Base-by-base conservation (phyloP, 306 rosid species). In the Mucuna pruriens region DNA sequence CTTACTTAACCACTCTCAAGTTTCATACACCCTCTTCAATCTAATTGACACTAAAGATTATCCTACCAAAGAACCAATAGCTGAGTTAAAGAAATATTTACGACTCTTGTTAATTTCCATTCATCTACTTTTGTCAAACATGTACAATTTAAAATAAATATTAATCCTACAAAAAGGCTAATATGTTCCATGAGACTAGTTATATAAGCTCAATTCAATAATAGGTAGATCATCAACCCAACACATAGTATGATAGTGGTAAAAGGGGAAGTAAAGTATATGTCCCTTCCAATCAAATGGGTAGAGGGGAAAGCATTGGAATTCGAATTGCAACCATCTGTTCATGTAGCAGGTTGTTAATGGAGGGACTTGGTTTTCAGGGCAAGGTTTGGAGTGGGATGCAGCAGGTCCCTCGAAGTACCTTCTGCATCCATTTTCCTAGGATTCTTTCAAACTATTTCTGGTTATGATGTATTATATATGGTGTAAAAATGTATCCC, bases 21-120 rank as follows among this genome's bases (percentile, higher is more conserved):
- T 57, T 79, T 44, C 51, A 40, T 19, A 69, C 48, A 78, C 10
- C 13, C 55, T 78, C 60, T 54, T 55, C 76, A n/a, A 54, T 40
- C 34, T 55, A 39, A 68, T 40, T 6, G 66, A 19, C 57, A 39
- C 2, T 23, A 19, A 0, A 9, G 38, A 23, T 23, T 9, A 58
- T 57, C 39, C 55, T 15, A 7, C 39, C 69, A 15, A 17, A 38
- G 22, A 36, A 7, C 9, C 16, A 57, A 54, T 17, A 34, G 62
- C 17, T 34, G 3, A 0, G 20, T 34, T 33, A 25, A 33, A 17
- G 33, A 19, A 57, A 52, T 76, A 51, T 57, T 19, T 39, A 9
- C 71, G 26, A 40, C 29, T 58, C 58, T 26, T 9, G 31, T 62
- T 62, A 62, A 67, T 67, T 76, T 52, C 25, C 75, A 36, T 38